Percentiles rank a stretch among this genome's conserved stretches.
phyloP scores from a whole-genome alignment of 495 filamentous ascomycete species.

The Chaetomidium leptoderma region DNA sequence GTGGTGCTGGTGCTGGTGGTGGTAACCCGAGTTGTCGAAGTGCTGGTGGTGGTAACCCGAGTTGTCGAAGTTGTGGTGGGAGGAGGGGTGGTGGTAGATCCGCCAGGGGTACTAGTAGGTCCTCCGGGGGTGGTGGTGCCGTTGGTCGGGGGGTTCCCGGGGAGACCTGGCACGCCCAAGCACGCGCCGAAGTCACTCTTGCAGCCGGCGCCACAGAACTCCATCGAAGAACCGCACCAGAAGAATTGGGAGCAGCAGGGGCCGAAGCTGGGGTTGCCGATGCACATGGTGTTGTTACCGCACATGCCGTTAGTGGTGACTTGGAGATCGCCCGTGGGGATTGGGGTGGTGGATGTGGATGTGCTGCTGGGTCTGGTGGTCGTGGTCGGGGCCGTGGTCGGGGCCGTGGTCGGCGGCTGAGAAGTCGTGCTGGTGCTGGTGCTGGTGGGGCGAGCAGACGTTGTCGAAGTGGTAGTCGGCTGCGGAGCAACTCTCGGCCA shows the following conservation, averaged over 20 bases:
- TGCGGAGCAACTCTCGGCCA: constrained; percentile 23
- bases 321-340: constrained; percentile 17
- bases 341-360: constrained; percentile 6
- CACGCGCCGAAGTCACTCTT: constrained; percentile 42
- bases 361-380: constrained; percentile 8
- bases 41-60: neutral
- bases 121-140: constrained; percentile 8
- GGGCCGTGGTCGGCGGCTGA: neutral
- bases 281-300: constrained; percentile 36
- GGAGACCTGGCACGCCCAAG: constrained; percentile 14
- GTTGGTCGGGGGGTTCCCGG: constrained; percentile 13
- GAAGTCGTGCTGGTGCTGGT: constrained; percentile 8
- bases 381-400: constrained; percentile 2
- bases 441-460: constrained; percentile 6
- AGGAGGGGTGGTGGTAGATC: constrained; percentile 7
- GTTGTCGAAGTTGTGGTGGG: constrained; percentile 2
- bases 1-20: constrained; percentile 11
- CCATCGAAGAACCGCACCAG: constrained; percentile 46
- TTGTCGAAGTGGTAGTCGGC: constrained; percentile 11
- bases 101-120: neutral
- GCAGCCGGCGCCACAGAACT: constrained; percentile 52
- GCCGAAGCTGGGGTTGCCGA: constrained; percentile 28
- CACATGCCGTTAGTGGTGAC: constrained; percentile 34
- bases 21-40: neutral
- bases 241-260: constrained; percentile 45